These are phyloP conservation scores for Venturia aucupariae DNA, from an alignment of 2,329 filamentous ascomycete species.

Conservation along the genomic window DNA sequence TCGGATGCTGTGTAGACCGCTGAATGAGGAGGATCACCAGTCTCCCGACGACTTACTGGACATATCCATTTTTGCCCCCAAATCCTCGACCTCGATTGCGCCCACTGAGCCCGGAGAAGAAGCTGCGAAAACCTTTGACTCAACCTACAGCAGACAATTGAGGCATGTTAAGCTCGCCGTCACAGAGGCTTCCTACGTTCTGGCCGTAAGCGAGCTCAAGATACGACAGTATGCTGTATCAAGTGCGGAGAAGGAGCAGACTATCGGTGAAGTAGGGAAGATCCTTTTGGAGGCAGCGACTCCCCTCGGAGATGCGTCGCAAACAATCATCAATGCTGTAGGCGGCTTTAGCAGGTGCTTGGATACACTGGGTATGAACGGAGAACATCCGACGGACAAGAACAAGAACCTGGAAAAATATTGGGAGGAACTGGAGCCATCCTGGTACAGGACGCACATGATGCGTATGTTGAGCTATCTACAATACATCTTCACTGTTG, in stretches of 20 bases:
- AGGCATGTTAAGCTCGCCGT: background rate
- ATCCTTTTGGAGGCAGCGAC: background rate
- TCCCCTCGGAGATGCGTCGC: background rate
- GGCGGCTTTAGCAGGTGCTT: background rate
- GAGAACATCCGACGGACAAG: background rate
- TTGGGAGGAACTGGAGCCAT: background rate
- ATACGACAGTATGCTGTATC: background rate
- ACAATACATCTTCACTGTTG: slow-evolving; percentile 53
- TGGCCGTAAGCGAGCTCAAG: background rate
- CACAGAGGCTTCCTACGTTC: background rate
- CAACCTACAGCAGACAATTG: background rate
- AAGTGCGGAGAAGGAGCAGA: background rate
- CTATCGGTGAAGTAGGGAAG: background rate
- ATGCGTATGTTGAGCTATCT: slow-evolving; percentile 66
- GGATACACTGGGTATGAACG: background rate
- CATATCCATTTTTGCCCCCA: background rate
- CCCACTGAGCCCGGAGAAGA: background rate
- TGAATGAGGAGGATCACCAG: background rate
- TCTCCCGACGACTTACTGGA: background rate
- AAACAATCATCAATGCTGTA: background rate
- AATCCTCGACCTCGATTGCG: background rate
- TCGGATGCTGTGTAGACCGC: background rate
- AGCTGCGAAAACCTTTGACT: background rate
- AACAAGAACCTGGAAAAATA: background rate
- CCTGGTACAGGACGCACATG: slow-evolving; percentile 53